Percentiles rank a stretch among this genome's conserved stretches.
phyloP scores from a whole-genome alignment of 2,329 filamentous ascomycete genomes.

The Tolypocladium sp. region DNA sequence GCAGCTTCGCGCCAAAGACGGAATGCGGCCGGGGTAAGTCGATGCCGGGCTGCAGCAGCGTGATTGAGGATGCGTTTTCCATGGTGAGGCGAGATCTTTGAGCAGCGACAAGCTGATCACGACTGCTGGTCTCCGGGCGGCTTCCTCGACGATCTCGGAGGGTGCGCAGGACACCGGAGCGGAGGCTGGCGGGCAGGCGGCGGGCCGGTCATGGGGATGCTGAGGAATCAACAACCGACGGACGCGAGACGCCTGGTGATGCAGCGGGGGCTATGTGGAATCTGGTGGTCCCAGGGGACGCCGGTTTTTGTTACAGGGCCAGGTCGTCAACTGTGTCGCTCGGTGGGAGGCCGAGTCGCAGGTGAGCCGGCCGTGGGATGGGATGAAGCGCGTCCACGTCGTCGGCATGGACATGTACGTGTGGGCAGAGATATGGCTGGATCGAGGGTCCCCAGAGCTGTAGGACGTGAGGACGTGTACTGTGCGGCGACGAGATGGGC shows the following conservation, averaged over 20 bases:
- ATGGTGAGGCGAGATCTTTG: background rate
- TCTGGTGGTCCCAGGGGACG: background rate
- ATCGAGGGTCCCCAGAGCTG: background rate
- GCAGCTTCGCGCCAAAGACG: conserved; percentile 7
- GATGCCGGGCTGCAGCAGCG: background rate
- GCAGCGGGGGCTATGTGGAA: background rate
- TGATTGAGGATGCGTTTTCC: background rate
- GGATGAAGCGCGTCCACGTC: background rate
- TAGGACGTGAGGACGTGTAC: background rate
- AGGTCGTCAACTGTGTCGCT: background rate
- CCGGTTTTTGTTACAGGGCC: background rate
- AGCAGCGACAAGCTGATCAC: background rate
- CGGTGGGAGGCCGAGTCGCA: background rate
- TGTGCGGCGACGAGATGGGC: background rate
- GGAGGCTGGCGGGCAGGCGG: background rate
- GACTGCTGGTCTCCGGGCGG: background rate
- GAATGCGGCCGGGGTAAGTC: background rate
- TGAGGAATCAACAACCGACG: background rate
- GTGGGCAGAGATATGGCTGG: no score
- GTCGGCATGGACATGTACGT: background rate
- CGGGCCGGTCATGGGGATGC: conserved; percentile 9
- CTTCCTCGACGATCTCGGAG: background rate
- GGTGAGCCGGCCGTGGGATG: background rate
- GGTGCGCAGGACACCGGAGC: background rate
- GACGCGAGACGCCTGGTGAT: background rate